Evolutionary conservation across 495 filamentous ascomycete genomes (phyloP).

Genomic region (Mycothermus thermophilus): DNA sequence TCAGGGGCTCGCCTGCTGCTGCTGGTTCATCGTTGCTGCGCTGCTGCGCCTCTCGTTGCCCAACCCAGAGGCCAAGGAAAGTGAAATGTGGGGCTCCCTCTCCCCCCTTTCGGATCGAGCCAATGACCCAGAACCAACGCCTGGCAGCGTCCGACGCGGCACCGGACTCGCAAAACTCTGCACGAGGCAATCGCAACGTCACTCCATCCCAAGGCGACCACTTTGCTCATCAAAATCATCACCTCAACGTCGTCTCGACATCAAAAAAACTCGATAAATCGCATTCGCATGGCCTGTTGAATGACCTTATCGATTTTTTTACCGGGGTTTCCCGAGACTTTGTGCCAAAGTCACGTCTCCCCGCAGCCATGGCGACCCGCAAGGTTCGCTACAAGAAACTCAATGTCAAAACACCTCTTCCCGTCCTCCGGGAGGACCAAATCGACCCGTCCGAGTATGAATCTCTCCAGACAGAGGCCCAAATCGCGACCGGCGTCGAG

Average conservation of each 20-base stretch:
- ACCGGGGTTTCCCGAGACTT: conserved; percentile 34
- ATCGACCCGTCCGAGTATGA: conserved; percentile 62
- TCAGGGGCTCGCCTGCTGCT: too few relatives aligned
- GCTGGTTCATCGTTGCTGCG: too few relatives aligned
- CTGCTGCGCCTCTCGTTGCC: conserved; percentile 1
- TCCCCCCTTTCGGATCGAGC: conserved; percentile 9
- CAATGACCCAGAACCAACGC: conserved; percentile 7
- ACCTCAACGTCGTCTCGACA: conserved; percentile 34
- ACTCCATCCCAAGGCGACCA: conserved; percentile 44
- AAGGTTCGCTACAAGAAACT: conserved; percentile 84
- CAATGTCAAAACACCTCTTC: conserved; percentile 70
- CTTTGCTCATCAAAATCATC: conserved; percentile 46
- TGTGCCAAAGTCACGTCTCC: conserved; percentile 25
- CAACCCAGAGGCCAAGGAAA: neutral
- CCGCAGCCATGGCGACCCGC: conserved; percentile 50
- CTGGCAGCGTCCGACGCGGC: conserved; percentile 12
- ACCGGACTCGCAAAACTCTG: conserved; percentile 33
- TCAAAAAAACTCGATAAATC: conserved; percentile 42
- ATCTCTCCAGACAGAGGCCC: conserved; percentile 38
- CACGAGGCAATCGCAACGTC: conserved; percentile 45
- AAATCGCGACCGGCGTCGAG: conserved; percentile 93
- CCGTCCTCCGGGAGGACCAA: conserved; percentile 75
- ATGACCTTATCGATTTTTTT: conserved; percentile 32
- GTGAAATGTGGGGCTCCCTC: conserved; percentile 5
- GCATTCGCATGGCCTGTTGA: conserved; percentile 41